Conservation (phyloP, 805 yeast genomes). For the Yamadazyma insecticola region DNA sequence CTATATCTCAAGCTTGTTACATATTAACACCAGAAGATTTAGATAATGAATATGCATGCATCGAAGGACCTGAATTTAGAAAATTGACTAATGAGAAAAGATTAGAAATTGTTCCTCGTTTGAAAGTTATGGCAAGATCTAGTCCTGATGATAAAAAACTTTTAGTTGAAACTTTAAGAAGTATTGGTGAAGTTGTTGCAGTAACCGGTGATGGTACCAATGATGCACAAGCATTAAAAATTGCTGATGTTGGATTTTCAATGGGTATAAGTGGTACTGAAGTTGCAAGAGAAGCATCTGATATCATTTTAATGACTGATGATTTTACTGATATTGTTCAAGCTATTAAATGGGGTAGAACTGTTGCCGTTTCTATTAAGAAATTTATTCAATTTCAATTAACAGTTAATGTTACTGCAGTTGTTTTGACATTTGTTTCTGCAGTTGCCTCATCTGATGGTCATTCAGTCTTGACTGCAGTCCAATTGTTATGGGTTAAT, state of each 20-base stretch:
- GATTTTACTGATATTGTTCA: slow-evolving; percentile 92
- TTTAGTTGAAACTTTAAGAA: slow-evolving; percentile 74
- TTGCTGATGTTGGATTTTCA: slow-evolving; percentile 97
- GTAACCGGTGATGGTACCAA: slow-evolving; percentile 99
- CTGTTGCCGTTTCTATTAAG: slow-evolving; percentile 90
- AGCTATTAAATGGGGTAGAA: slow-evolving; percentile 98
- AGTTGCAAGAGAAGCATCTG: slow-evolving; percentile 97
- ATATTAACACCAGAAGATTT: slow-evolving; percentile 54
- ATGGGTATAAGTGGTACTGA: slow-evolving; percentile 99
- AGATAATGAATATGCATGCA: slow-evolving; percentile 53
- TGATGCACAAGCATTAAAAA: slow-evolving; percentile 95
- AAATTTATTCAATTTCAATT: slow-evolving; percentile 95
- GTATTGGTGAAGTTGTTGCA: slow-evolving; percentile 90
- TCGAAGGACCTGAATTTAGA: slow-evolving; percentile 94
- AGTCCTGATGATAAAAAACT: slow-evolving; percentile 93
- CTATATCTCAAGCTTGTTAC: slow-evolving; percentile 84
- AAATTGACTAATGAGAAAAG: slow-evolving; percentile 57
- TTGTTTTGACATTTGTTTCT: slow-evolving; percentile 84
- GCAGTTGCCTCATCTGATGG: slow-evolving; percentile 83
- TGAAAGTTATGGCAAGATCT: slow-evolving; percentile 87
- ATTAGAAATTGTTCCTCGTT: slow-evolving; percentile 56
- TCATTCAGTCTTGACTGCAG: slow-evolving; percentile 89
- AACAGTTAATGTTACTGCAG: slow-evolving; percentile 97
- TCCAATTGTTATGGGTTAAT: slow-evolving; percentile 95
- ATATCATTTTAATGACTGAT: slow-evolving; percentile 88